phyloP scores from a whole-genome alignment of 1,284 basidiomycete genomes.

The Leccinum angustisporum region DNA sequence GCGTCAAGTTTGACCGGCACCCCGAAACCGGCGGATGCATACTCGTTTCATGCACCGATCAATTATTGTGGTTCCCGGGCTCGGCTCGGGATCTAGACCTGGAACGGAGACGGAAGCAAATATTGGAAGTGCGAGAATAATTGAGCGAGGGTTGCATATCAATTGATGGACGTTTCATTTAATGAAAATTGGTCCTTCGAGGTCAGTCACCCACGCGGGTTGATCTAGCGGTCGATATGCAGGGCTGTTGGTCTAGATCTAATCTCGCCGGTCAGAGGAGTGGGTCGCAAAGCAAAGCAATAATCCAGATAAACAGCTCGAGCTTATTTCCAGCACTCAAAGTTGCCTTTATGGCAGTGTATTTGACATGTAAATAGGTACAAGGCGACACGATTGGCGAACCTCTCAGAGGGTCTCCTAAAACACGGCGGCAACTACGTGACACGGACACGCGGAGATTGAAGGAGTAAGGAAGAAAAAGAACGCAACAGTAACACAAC shows the following conservation, averaged over 20 bases:
- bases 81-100: neutral
- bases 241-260: neutral
- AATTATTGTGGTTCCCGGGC: neutral
- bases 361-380: neutral
- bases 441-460: constrained; percentile 2
- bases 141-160: constrained; percentile 31
- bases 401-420: constrained; percentile 7
- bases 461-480: neutral
- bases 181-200: neutral
- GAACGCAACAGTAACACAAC: neutral
- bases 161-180: neutral
- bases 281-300: neutral
- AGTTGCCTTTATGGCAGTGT: neutral
- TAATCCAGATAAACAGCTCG: neutral
- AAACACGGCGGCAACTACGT: neutral
- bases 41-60: constrained; percentile 36
- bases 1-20: neutral
- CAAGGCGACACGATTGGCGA: neutral
- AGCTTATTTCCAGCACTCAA: neutral
- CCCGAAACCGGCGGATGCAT: neutral
- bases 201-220: neutral
- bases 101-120: neutral
- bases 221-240: neutral
- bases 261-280: neutral
- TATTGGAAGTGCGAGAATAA: constrained; percentile 22